Evolutionary conservation across 768 basidiomycete genomes (phyloP), one percentile per base, ranked within the genome.

Genomic region (Leccinum rimulosum): DNA sequence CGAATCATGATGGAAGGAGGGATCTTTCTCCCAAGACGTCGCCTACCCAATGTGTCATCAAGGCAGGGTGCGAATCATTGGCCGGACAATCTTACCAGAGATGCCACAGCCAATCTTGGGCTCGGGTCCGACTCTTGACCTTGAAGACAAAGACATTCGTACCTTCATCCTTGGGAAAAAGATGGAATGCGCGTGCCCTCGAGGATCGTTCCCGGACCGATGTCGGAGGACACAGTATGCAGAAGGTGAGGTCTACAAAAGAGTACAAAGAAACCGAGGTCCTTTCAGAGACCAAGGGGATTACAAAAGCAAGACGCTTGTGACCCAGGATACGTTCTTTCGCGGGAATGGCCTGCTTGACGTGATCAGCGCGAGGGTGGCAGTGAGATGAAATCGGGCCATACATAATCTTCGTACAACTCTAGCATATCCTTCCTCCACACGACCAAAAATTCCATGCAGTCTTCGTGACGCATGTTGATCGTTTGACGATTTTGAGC

Each of bases 81-180:
- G 15, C 25, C 2, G 19, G 45, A n/a, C 6, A 38, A 31, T 54
- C 74, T 56, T 64, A 87, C 94, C 92, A 94, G 50, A 97, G 75
- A 54, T 84, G 81, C 95, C 94, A 97, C 49, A 85, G 79, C 95
- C 95, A 98, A 71, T 97, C 94, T 40, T 84, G 79, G 1, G 91
- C 88, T 54, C 93, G 78, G 6, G 88, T 86, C 30, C 91, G 83
- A 61, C 85, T 86, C 70, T 89, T 91, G 17, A 79, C 66, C 66
- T 96, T 95, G 73, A 95, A 91, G 30, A 96, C 79, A 70, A 95
- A 96, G 28, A 96, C 82, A 62, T 93, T 88, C 0, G 87, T 91
- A 5, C 94, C 93, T 60, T 83, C 93, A 58, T 83, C 82, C 53
- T 80, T 82, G 0, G 74, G 70, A 11, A 78, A 73, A 55, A 76